These are phyloP conservation scores for Xanthoconium purpureum DNA, from an alignment of 768 basidiomycete genomes.

Conservation along the genomic window DNA sequence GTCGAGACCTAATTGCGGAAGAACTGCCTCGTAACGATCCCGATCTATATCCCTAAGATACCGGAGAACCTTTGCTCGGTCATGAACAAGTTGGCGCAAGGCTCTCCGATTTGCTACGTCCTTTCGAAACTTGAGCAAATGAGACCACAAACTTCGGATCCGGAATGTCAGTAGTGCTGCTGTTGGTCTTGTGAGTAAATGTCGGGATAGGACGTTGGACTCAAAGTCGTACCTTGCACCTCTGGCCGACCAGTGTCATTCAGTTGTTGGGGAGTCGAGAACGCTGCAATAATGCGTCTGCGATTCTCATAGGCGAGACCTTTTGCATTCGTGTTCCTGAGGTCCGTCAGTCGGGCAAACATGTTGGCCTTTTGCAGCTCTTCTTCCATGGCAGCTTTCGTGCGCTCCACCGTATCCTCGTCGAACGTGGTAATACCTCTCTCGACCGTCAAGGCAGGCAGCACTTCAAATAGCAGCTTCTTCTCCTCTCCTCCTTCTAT, in stretches of 20 bases:
- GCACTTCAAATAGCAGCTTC: slow-evolving; percentile 58
- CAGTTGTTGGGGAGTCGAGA: slow-evolving; percentile 66
- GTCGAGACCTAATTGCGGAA: slow-evolving; percentile 76
- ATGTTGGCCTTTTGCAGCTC: slow-evolving; percentile 48
- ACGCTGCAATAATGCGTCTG: slow-evolving; percentile 70
- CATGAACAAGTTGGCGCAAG: slow-evolving; percentile 75
- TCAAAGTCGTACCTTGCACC: slow-evolving; percentile 69
- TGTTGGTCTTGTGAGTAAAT: slow-evolving; percentile 30
- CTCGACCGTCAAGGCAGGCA: slow-evolving; percentile 55
- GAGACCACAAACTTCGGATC: slow-evolving; percentile 80
- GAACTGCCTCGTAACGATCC: slow-evolving; percentile 68
- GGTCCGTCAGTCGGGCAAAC: slow-evolving; percentile 72
- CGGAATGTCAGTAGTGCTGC: slow-evolving; percentile 84
- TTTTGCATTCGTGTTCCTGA: slow-evolving; percentile 82
- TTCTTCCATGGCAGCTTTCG: slow-evolving; percentile 27
- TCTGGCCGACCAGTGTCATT: slow-evolving; percentile 81
- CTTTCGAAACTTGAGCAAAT: slow-evolving; percentile 62
- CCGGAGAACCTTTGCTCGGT: slow-evolving; percentile 77
- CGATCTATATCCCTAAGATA: slow-evolving; percentile 69
- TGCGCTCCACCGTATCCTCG: slow-evolving; percentile 18
- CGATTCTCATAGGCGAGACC: slow-evolving; percentile 90
- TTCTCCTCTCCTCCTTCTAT: slow-evolving; percentile 51
- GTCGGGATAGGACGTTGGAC: not conserved
- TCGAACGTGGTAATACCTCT: slow-evolving; percentile 20
- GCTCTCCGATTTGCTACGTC: slow-evolving; percentile 77